A percentile compares a stretch with the other conserved stretches of the same genome.
Evolutionary conservation across 768 basidiomycete genomes (phyloP).

Genomic region (Pulveroboletus sp.): DNA sequence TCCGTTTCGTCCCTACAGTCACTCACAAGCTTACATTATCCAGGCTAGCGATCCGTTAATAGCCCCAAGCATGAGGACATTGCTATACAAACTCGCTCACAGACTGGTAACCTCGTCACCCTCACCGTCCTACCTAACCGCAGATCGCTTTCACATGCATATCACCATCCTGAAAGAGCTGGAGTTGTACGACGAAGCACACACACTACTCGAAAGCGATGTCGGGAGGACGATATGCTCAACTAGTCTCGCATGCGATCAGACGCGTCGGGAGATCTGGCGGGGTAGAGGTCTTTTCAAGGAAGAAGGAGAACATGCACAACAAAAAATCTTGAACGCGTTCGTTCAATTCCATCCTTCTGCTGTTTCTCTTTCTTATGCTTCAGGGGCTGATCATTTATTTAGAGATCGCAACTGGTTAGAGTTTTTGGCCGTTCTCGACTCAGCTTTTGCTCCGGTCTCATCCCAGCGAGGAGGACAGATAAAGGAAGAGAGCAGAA

Average conservation of each 20-base stretch:
- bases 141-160: conserved; percentile 78
- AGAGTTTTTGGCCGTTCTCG: conserved; percentile 71
- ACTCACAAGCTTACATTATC: conserved; percentile 7
- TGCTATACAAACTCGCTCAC: conserved; percentile 76
- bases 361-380: conserved; percentile 4
- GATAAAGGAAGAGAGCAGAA: conserved; percentile 34
- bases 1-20: conserved; percentile 22
- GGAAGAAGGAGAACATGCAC: conserved; percentile 61
- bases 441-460: conserved; percentile 53
- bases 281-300: conserved; percentile 46
- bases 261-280: conserved; percentile 71
- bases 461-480: conserved; percentile 22
- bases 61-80: conserved; percentile 52
- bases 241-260: conserved; percentile 69
- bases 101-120: conserved; percentile 62
- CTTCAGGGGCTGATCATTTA: conserved; percentile 19
- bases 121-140: conserved; percentile 55
- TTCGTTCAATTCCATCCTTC: conserved; percentile 29
- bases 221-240: conserved; percentile 62
- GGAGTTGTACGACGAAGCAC: conserved; percentile 63
- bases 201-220: conserved; percentile 62
- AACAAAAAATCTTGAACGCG: conserved; percentile 57
- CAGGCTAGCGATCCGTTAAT: conserved; percentile 71
- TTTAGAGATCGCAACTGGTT: conserved; percentile 82
- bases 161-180: conserved; percentile 67